Conservation (phyloP, 371 early-diverging fungal species). For the Mucor piriformis region DNA sequence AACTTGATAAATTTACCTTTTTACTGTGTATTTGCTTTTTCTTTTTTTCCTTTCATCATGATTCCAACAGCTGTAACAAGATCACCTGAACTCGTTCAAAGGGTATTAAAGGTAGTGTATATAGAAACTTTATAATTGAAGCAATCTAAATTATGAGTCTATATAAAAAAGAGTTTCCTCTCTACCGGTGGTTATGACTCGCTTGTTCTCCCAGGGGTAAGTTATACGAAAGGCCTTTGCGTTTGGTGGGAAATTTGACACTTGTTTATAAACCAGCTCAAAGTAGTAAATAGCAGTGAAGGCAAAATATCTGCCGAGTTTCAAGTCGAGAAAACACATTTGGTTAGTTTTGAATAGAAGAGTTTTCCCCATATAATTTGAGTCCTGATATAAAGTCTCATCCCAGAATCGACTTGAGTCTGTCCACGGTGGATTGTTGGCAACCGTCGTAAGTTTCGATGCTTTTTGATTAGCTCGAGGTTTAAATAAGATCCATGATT, state of each 20-base stretch:
- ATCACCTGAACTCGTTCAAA: constrained; percentile 19
- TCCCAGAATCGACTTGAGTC: constrained; percentile 58
- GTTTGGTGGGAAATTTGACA: too few relatives aligned
- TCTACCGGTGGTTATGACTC: constrained; percentile 45
- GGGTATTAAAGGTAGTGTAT: constrained; percentile 24
- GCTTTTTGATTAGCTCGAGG: too few relatives aligned
- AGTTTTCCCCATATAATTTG: too few relatives aligned
- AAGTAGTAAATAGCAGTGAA: constrained; percentile 41
- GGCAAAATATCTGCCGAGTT: constrained; percentile 54
- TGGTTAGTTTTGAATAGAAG: constrained; percentile 34
- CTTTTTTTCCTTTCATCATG: constrained; percentile 12
- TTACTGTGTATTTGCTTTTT: neutral
- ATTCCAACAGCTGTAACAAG: constrained; percentile 17
- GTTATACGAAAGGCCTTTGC: neutral
- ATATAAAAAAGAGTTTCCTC: constrained; percentile 37
- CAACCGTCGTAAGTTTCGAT: constrained; percentile 60
- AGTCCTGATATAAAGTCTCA: too few relatives aligned
- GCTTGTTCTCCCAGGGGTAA: constrained; percentile 52
- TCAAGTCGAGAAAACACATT: constrained; percentile 54
- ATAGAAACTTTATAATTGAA: too few relatives aligned
- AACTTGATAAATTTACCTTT: too few relatives aligned
- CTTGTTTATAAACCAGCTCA: constrained; percentile 42
- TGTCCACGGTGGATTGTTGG: constrained; percentile 66
- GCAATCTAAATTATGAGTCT: too few relatives aligned
- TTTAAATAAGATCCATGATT: too few relatives aligned